Conservation (phyloP, 805 yeast species). For the Metschnikowia santaceciliae region DNA sequence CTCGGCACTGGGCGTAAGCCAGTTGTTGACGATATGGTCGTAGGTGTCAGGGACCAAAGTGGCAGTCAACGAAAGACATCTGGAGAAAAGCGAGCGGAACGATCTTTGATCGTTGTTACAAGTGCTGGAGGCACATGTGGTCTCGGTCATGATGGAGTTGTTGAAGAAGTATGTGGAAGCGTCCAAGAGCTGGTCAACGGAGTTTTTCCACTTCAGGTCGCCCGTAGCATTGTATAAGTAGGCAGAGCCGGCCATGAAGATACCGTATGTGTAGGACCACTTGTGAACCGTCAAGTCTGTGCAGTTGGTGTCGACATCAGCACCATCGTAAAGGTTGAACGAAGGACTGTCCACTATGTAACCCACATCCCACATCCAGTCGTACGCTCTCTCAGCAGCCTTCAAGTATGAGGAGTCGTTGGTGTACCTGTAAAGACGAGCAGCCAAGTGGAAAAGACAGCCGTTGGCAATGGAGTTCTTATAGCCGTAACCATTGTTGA, state of each 20-base stretch:
- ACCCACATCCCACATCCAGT: slow-evolving; percentile 38
- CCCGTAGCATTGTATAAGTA: slow-evolving; percentile 62
- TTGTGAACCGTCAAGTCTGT: slow-evolving; percentile 44
- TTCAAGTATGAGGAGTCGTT: slow-evolving; percentile 37
- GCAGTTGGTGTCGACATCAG: slow-evolving; percentile 42
- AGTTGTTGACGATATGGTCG: slow-evolving; percentile 30
- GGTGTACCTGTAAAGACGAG: slow-evolving; percentile 42
- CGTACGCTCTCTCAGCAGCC: slow-evolving; percentile 42
- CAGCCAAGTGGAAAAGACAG: slow-evolving; percentile 42
- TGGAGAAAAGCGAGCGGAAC: slow-evolving; percentile 65
- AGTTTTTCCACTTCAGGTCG: slow-evolving; percentile 39
- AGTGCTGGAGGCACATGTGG: slow-evolving; percentile 49
- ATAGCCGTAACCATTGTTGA: slow-evolving; percentile 45
- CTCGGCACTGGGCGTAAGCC: slow-evolving; percentile 44
- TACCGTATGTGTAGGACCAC: slow-evolving; percentile 73
- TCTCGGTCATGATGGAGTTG: slow-evolving; percentile 54
- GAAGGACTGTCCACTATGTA: slow-evolving; percentile 20
- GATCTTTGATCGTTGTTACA: slow-evolving; percentile 78
- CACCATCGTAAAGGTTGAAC: slow-evolving; percentile 54
- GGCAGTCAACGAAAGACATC: slow-evolving; percentile 59
- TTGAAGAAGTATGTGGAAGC: slow-evolving; percentile 39
- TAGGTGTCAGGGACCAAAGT: slow-evolving; percentile 48
- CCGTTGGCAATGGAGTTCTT: slow-evolving; percentile 45
- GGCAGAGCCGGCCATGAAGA: slow-evolving; percentile 64
- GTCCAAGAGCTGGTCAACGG: slow-evolving; percentile 33